Percentiles rank a stretch among this genome's conserved stretches.
These are phyloP conservation scores for Magnusiomyces clavatus DNA, from an alignment of 1,139 yeast genomes.

Conservation along the genomic window DNA sequence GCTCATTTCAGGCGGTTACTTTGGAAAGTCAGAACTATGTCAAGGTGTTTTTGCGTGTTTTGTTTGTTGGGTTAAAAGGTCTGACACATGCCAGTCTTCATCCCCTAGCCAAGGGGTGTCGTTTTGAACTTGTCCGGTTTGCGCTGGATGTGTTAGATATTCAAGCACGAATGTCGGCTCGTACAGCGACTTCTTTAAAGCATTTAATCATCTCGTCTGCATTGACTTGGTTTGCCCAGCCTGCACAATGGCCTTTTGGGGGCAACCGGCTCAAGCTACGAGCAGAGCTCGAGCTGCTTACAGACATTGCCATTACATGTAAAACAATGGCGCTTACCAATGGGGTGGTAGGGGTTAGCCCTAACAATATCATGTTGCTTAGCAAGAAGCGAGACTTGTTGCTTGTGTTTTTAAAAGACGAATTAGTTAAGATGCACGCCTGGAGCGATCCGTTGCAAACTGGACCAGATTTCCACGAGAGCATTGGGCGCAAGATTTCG, in stretches of 20 bases:
- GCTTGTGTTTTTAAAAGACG: conserved; percentile 64
- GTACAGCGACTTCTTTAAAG: conserved; percentile 39
- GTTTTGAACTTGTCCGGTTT: conserved; percentile 69
- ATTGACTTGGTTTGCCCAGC: conserved; percentile 68
- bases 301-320: conserved; percentile 19
- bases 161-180: conserved; percentile 34
- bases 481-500: conserved; percentile 18
- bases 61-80: conserved; percentile 50
- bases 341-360: conserved; percentile 4
- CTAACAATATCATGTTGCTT: conserved; percentile 2
- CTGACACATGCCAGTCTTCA: conserved; percentile 59
- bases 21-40: conserved; percentile 66
- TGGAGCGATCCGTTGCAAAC: conserved; percentile 73
- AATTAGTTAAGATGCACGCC: conserved; percentile 59
- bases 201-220: conserved; percentile 55
- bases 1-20: conserved; percentile 77
- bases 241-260: conserved; percentile 73
- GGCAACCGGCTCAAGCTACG: conserved; percentile 65
- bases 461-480: conserved; percentile 27
- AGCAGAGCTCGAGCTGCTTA: conserved; percentile 56
- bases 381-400: conserved; percentile 42
- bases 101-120: conserved; percentile 65
- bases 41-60: conserved; percentile 58
- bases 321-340: conserved; percentile 11
- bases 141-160: conserved; percentile 57